Base-by-base conservation (phyloP, 176 grass and related monocot species). In the Avena eriantha region DNA sequence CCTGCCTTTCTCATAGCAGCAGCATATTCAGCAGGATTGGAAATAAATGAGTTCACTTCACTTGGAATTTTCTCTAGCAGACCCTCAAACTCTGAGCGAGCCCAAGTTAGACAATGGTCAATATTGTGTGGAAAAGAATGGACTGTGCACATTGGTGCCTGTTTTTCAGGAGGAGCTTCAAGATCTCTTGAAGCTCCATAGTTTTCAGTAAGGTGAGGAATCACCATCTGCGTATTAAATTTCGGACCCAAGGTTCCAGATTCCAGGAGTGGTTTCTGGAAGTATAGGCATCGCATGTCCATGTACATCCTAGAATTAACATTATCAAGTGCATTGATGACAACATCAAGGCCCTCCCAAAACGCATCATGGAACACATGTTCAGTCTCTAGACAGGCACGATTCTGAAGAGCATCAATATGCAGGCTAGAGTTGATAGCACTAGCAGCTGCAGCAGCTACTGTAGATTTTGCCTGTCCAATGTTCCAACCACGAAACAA, bases 251-350 rank as follows among this genome's bases (percentile, higher is more conserved):
- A 41, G 8, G 91, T 96, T 61, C 94, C 94, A 72, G 94, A 96
- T 86, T 96, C 94, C 77, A 96, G 57, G 43, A 96, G 89, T 45
- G 94, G 94, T 83, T 91, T 96, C 84, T 93, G 94, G 82, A 96
- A 96, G 85, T 96, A 96, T 61, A 96, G 59, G 81, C 94, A 96
- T 48, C 94, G 86, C 79, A 84, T 89, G 34, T 96, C 94, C 77
- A 96, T 91, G 74, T 96, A 96, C 87, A 96, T 73, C 82, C 94
- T 93, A 83, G 94, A 73, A 86, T 87, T 81, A 73, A 96, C 78
- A 88, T 96, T 96, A 82, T 96, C 91, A 48, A 96, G 84, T 80
- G 94, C 94, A 89, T 93, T 96, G 73, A 96, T 83, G 65, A 90
- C 79, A 80, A 82, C 87, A 89, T 93, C 63, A 66, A 96, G 85